Conservation (phyloP, 805 yeast genomes). For the Pichia exigua region DNA sequence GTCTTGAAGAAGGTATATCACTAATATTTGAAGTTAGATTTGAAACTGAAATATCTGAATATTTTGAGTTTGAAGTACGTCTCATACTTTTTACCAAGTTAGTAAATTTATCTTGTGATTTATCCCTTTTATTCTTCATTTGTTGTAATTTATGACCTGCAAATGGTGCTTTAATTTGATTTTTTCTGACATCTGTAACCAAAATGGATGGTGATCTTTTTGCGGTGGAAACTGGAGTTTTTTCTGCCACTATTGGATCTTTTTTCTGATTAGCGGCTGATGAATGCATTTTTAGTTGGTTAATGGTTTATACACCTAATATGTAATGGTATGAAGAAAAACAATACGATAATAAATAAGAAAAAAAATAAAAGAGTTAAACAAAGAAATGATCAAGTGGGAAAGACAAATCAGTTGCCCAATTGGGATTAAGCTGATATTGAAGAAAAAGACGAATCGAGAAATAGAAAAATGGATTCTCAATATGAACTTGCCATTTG, state of each 20-base stretch:
- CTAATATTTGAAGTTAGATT: constrained; percentile 69
- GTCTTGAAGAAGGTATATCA: constrained; percentile 78
- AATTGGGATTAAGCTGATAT: background rate
- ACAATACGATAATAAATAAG: too few species aligned
- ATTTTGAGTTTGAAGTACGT: constrained; percentile 31
- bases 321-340: too few species aligned
- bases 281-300: background rate
- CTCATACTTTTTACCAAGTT: constrained; percentile 12
- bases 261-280: background rate
- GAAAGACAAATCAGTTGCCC: background rate
- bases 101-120: constrained; percentile 8
- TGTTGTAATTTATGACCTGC: constrained; percentile 48
- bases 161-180: constrained; percentile 58
- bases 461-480: background rate
- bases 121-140: constrained; percentile 15
- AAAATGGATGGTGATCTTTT: constrained; percentile 88
- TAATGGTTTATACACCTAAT: background rate
- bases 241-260: background rate
- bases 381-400: too few species aligned
- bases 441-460: background rate
- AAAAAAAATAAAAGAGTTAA: too few species aligned
- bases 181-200: constrained; percentile 79
- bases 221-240: constrained; percentile 38
- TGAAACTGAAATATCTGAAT: constrained; percentile 75
- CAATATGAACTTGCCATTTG: background rate